Evolutionary conservation across 768 basidiomycete species (phyloP).

Genomic region (Hydnomerulius pinastri): DNA sequence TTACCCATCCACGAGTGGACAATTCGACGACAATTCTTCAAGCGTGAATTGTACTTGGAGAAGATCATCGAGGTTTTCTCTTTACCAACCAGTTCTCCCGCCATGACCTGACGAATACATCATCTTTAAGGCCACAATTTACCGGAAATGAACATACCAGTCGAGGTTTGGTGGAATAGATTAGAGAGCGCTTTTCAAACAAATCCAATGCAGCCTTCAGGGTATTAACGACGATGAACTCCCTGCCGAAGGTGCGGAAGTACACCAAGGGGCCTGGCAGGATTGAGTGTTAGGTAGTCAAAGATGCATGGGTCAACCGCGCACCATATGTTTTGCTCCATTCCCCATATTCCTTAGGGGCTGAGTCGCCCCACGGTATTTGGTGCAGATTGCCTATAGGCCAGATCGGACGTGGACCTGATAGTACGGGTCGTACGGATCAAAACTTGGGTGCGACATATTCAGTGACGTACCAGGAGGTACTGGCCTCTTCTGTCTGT

Average conservation of each 20-base stretch:
- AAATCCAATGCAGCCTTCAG: slow-evolving; percentile 50
- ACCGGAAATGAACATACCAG: slow-evolving; percentile 30
- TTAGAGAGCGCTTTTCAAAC: slow-evolving; percentile 47
- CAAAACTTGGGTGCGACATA: not conserved
- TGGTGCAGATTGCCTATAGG: not conserved
- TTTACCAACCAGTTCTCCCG: not conserved
- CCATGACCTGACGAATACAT: not conserved
- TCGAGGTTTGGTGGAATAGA: slow-evolving; percentile 49
- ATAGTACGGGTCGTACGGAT: not conserved
- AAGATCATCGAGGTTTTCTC: not conserved
- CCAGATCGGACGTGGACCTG: not conserved
- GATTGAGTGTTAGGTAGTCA: not conserved
- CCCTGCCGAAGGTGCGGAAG: slow-evolving; percentile 8
- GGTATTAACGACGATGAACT: slow-evolving; percentile 39
- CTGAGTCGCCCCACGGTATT: not conserved
- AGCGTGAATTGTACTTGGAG: not conserved
- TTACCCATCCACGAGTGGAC: not conserved
- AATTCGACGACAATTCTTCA: not conserved
- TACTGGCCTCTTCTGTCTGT: not conserved
- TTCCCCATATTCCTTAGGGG: not conserved
- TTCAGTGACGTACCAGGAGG: not conserved
- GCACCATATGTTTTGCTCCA: not conserved
- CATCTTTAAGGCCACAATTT: not conserved
- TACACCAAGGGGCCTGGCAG: slow-evolving; percentile 14
- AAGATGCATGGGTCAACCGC: not conserved